Base-by-base conservation (phyloP, 2,329 filamentous ascomycete species). In the Trichoderma sp. region DNA sequence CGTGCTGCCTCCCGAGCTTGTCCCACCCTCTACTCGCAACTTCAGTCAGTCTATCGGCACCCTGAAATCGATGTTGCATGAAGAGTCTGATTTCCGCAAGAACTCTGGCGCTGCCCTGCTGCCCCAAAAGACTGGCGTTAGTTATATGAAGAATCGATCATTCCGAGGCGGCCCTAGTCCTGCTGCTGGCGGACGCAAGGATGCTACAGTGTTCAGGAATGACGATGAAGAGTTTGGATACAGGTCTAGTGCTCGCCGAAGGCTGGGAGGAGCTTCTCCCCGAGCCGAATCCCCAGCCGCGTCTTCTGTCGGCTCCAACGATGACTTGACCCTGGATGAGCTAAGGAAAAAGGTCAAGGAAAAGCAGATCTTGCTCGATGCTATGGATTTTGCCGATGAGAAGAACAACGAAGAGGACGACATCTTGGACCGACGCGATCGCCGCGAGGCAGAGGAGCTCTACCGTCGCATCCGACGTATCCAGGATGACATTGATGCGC, bases 51-150 rank as follows among this genome's bases (percentile, higher is more conserved):
- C 96, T 5, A 95, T 99, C 74, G 95, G 95, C 67, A 92, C 94
- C 3, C 92, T 99, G 80, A 98, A 98, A 82, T 93, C 90, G 21
- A 87, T 98, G 82, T 87, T 99, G 30, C 92, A 92, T 69, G 90
- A 95, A 77, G 95, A 98, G 82, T 97, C 96, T 0, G 94, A 98
- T 78, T 88, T 91, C 72, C 89, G 96, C 57, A 98, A 97, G 85
- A 92, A 91, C 74, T 94, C 93, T 2, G 95, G 96, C 4, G 95
- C 95, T 9, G 92, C 95, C 76, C 85, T 99, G 73, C 90, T 98
- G 73, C 95, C 96, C 4, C 96, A 98, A 80, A 95, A 94, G 83
- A 98, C 96, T 12, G 96, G 96, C n/a, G 95, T 99, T 21, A 98
- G 95, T 83, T 98, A 98, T 78, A 88, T 98, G 77, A 99, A 99